Percentiles rank a stretch among this genome's conserved stretches.
Conservation (phyloP, 805 yeast genomes). For the Saccharomycopsis javanensis region DNA sequence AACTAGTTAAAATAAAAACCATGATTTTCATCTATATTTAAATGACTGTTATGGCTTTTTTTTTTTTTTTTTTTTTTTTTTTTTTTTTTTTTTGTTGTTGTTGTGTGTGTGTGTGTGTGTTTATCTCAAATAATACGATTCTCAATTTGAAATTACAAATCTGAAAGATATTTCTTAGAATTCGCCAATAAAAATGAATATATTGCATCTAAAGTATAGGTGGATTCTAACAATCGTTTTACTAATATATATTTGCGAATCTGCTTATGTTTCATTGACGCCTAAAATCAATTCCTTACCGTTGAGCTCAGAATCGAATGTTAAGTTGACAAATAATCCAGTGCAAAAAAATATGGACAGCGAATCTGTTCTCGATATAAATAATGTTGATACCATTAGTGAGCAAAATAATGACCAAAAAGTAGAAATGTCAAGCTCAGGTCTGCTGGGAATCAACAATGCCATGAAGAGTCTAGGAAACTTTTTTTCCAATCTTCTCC, state of each 20-base stretch:
- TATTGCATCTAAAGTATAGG: background rate
- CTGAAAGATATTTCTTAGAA: too few species aligned
- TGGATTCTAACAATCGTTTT: background rate
- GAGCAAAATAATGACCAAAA: background rate
- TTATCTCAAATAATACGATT: too few species aligned
- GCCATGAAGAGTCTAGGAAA: background rate
- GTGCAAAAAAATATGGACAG: background rate
- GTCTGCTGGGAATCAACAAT: background rate
- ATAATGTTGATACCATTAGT: background rate
- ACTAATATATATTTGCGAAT: background rate
- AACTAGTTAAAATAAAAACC: too few species aligned
- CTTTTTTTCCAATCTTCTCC: background rate
- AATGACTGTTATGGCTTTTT: background rate
- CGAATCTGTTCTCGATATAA: background rate
- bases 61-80: too few species aligned
- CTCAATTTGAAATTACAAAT: background rate
- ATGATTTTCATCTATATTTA: too few species aligned
- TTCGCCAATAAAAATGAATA: background rate
- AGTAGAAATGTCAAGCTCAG: background rate
- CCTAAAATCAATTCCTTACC: background rate
- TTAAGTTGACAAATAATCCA: background rate
- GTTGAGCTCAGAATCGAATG: background rate
- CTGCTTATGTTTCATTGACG: background rate
- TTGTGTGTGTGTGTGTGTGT: too few species aligned
- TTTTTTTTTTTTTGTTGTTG: background rate